A percentile compares a stretch with the other conserved stretches of the same genome.
These are phyloP conservation scores for Ganoderma lingzhi DNA, from an alignment of 1,284 basidiomycete species.

Conservation along the genomic window DNA sequence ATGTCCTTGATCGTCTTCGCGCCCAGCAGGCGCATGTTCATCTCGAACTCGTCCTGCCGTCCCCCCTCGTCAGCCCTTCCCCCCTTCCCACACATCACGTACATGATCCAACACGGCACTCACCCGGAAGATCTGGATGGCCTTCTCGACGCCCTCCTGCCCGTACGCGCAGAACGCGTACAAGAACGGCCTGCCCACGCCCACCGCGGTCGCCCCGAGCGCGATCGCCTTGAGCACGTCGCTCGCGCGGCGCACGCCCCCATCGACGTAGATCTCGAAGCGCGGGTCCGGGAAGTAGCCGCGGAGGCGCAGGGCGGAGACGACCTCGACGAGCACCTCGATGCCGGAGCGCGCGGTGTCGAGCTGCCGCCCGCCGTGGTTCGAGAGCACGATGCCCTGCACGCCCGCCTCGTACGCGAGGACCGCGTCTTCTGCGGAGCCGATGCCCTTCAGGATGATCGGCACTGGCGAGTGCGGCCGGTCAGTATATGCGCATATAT, in stretches of 20 bases:
- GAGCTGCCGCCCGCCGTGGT: slow-evolving; percentile 91
- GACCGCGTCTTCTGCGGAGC: slow-evolving; percentile 80
- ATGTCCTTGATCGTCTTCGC: slow-evolving; percentile 82
- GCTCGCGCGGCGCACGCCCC: slow-evolving; percentile 90
- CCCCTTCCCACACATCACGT: too few species aligned
- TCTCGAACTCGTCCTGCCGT: slow-evolving; percentile 88
- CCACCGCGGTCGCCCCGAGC: slow-evolving; percentile 87
- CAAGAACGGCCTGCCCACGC: slow-evolving; percentile 83
- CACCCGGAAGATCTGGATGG: slow-evolving; percentile 79
- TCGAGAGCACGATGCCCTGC: slow-evolving; percentile 87
- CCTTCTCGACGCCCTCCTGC: slow-evolving; percentile 79
- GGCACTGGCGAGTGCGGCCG: slow-evolving; percentile 66
- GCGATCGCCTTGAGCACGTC: slow-evolving; percentile 95
- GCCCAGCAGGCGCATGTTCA: slow-evolving; percentile 89
- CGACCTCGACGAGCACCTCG: slow-evolving; percentile 90
- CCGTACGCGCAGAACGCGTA: slow-evolving; percentile 92
- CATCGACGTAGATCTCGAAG: slow-evolving; percentile 93
- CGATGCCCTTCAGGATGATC: slow-evolving; percentile 92
- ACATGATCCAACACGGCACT: slow-evolving; percentile 30
- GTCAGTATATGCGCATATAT: background rate
- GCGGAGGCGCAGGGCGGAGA: slow-evolving; percentile 74
- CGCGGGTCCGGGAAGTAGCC: slow-evolving; percentile 69
- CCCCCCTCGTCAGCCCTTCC: slow-evolving; percentile 3
- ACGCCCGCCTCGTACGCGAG: slow-evolving; percentile 85
- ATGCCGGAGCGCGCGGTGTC: slow-evolving; percentile 91